Base-by-base conservation (phyloP, 108 stramenopile genomes). In the Schizochytrium sp. region DNA sequence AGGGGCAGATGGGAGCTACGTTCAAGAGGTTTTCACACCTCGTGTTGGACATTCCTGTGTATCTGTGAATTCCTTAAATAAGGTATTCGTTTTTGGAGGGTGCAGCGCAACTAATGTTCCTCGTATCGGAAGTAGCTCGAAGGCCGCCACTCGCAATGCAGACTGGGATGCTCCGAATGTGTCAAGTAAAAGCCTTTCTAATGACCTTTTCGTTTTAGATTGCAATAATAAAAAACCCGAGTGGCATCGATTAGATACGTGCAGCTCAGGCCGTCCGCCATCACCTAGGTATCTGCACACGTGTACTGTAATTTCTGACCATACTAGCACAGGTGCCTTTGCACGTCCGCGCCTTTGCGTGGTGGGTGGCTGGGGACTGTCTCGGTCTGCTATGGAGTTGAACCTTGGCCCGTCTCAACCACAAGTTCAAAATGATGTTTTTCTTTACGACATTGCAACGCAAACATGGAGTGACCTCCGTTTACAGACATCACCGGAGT, bases 211-310 rank as follows among this genome's bases (percentile, higher is more conserved):
- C 44, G 15, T 7, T 44, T 69, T 69, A 8, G 19, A 69, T 28
- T 28, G 28, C 28, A 28, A 28, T 7, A 7, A 38, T 1, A 44
- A 69, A 15, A 38, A 69, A 7, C 64, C 10, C 12, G 44, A 7
- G 0, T 69, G 64, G 64, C 19, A 7, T 15, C 64, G 64, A 8
- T 15, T 69, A 7, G 15, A 38, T 15, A 38, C 64, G 8, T 7
- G 0, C 12, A 38, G 5, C 5, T 3, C 64, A 44, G 64, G 19
- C 19, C 42, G 64, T 5, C 40, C 1, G 64, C 64, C 64, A 28
- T 69, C 64, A 44, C 64, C 64, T 38, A 38, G 64, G 42, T 69
- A 69, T 69, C 15, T 28, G 64, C 64, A 69, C 64, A 28, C 64
- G 42, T 69, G 64, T 44, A 69, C 64, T 0, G 19, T 69, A 0